phyloP scores from a whole-genome alignment of 805 yeast species.

The Barnettozyma sucrosica region DNA sequence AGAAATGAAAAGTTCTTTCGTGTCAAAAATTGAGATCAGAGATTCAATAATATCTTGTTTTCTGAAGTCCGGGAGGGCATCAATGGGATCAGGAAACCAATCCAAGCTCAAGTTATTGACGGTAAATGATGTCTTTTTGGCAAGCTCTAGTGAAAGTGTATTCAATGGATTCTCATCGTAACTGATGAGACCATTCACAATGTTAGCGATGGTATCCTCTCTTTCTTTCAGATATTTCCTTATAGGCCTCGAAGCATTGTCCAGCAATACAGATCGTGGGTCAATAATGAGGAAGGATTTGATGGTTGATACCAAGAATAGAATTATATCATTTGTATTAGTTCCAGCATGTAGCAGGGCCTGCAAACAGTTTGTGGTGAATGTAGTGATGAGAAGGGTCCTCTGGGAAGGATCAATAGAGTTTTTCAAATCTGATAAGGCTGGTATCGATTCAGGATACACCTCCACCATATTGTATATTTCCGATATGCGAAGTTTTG shows the following conservation, averaged over 20 bases:
- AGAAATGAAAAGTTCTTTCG: slow-evolving; percentile 56
- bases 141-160: slow-evolving; percentile 51
- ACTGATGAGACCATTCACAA: slow-evolving; percentile 67
- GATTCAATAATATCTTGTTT: slow-evolving; percentile 68
- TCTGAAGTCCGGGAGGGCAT: slow-evolving; percentile 81
- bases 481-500: slow-evolving; percentile 46
- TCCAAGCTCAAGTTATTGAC: slow-evolving; percentile 27
- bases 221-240: slow-evolving; percentile 65
- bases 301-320: slow-evolving; percentile 65
- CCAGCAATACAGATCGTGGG: slow-evolving; percentile 79
- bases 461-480: slow-evolving; percentile 50
- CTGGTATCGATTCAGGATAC: slow-evolving; percentile 47
- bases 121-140: slow-evolving; percentile 20
- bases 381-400: slow-evolving; percentile 43
- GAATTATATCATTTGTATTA: slow-evolving; percentile 66
- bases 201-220: slow-evolving; percentile 60
- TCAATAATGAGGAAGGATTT: slow-evolving; percentile 71
- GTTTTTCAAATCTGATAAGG: slow-evolving; percentile 51
- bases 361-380: slow-evolving; percentile 38
- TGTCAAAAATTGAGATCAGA: slow-evolving; percentile 64
- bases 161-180: slow-evolving; percentile 31
- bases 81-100: slow-evolving; percentile 86
- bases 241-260: slow-evolving; percentile 72
- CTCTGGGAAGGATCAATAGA: slow-evolving; percentile 50
- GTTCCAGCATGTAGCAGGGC: slow-evolving; percentile 73